Evolutionary conservation across 129 eudicot species (phyloP), one percentile per base, ranked within the genome.

Genomic region (Sambucus nigra): DNA sequence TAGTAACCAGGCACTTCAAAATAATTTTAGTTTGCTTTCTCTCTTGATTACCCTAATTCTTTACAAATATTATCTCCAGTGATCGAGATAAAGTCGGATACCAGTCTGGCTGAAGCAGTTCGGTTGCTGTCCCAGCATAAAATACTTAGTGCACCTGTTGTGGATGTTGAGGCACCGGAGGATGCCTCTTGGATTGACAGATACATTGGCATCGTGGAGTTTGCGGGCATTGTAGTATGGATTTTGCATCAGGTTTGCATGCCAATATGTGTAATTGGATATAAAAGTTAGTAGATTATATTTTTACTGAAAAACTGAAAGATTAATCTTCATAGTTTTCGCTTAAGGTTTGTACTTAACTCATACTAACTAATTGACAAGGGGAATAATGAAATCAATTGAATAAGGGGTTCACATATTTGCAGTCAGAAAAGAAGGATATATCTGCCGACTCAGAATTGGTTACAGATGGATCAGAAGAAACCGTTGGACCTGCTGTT

Each of bases 201-300:
- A 70, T 91, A 91, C 58, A 62, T 91, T 38, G 98, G 98, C 64
- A 72, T 91, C 47, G 88, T 82, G 24, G 98, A 91, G 74, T 91
- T 89, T 74, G 98, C 98, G 14, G 95, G 98, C 64, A 91, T 91
- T 57, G 98, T 83, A 22, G 95, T 85, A 2, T 91, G 98, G 98
- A 82, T 86, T 53, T 65, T 91, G 55, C 95, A 85, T 60, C 98
- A 85, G 98, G 98, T 91, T 50, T n/a, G 49, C 54, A 25, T 27
- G 9, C 47, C 17, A 7, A 20, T 15, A 27, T 19, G 14, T 60
- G n/a, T n/a, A n/a, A n/a, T n/a, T n/a, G n/a, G n/a, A n/a, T n/a
- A n/a, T n/a, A n/a, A n/a, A n/a, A n/a, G n/a, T n/a, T n/a, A n/a
- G n/a, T n/a, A n/a, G n/a, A n/a, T n/a, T n/a, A n/a, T n/a, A n/a